Base-by-base conservation (phyloP, 2,329 filamentous ascomycete species). In the Botryosphaeria dothidea region DNA sequence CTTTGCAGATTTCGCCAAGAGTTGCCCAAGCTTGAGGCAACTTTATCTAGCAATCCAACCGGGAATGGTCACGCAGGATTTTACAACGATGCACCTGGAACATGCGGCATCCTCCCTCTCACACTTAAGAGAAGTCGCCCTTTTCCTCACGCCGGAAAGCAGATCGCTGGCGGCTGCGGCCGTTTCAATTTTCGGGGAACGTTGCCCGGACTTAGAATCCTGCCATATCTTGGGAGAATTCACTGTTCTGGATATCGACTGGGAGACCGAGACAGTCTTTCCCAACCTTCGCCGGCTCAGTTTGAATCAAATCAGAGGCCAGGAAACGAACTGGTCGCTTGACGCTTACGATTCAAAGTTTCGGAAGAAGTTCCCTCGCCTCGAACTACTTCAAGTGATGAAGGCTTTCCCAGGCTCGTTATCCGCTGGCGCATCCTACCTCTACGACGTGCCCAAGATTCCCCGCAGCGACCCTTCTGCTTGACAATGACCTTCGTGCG, bases 181-280 rank as follows among this genome's bases (percentile, higher is more conserved):
- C 29, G 45, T 49, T 34, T 46, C 41, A 25, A 27, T 61, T 9
- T 61, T 61, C 25, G 57, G 45, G 21, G 21, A 38, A 25, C 15
- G 9, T 17, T 61, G 57, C 29, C 57, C 57, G 27, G 38, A 48
- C 2, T n/a, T 61, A 27, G 57, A 61, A 27, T 31, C 29, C 7
- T 61, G 57, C 41, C 57, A 61, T 21, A 46, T 61, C 23, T n/a
- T 46, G 19, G 41, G 57, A 36, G 41, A 61, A 9, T 48, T 49
- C 21, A 48, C 57, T 8, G 27, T 61, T 7, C 57, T 48, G 11
- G 57, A 61, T 17, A 61, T 61, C 29, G 57, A 61, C 43, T 49
- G 45, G 57, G 36, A 29, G 15, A 43, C 54, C 7, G 54, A 58
- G 17, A 41, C 36, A 8, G n/a, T 58, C 38, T 58, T 43, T 19